Evolutionary conservation across 2,329 filamentous ascomycete species (phyloP), one percentile per base, ranked within the genome.

Genomic region (Microsporum ferrugineum): DNA sequence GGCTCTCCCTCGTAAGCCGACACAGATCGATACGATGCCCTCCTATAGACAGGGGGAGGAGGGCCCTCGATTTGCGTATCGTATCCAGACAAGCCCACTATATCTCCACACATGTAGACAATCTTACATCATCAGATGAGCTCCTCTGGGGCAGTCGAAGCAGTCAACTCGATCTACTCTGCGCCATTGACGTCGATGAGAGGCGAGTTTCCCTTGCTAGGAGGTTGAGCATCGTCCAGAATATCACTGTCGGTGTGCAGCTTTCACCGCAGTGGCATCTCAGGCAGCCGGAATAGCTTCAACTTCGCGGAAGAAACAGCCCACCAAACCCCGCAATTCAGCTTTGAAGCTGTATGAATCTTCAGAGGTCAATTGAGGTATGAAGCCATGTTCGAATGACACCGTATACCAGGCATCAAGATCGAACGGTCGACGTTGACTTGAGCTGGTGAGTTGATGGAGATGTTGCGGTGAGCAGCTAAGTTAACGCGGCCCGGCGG

Each of bases 1-100:
- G 49, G 31, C 43, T 29, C n/a, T 47, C 10, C 49, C 49, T 53
- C 49, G 49, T 53, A 53, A 31, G 27, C 49, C 49, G 31, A 34
- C 49, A 53, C 49, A 53, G 49, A 53, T 53, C 49, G 49, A 53
- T 53, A 53, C 49, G 49, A 53, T 53, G 49, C 49, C 49, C 27
- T 53, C 27, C 33, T 53, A 33, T 33, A 5, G 12, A 31, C 27
- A 33, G n/a, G 49, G 49, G 49, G 29, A 12, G 49, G 8, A 12
- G 45, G n/a, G 45, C 8, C 17, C 12, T 51, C 45, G 23, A 27
- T 53, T 34, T 17, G 23, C 4, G 14, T 34, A 53, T 53, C 49
- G 29, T 53, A 53, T 53, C 49, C 12, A 23, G 17, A 23, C 17
- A 7, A 53, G 49, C 29, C 49, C 49, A 53, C 49, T 53, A 51